Evolutionary conservation across 805 yeast species (phyloP), one percentile per base, ranked within the genome.

Genomic region (Saccharomycopsis babjevae): DNA sequence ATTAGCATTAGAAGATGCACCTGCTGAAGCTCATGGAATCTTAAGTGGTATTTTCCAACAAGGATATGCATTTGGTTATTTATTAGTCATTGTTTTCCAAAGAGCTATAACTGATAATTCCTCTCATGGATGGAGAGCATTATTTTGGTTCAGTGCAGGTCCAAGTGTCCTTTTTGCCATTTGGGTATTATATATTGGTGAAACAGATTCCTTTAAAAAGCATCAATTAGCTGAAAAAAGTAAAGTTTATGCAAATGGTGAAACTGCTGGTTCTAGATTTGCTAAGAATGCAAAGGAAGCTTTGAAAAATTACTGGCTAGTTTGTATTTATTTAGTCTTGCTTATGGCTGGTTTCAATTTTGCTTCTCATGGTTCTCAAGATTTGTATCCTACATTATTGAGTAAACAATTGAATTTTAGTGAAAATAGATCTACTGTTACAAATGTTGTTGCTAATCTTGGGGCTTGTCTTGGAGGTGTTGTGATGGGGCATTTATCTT

Each of bases 301-400:
- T 0, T 56, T 81, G 59, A 76, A 71, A 66, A 69, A 72, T 32
- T 82, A 86, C 69, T 86, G 90, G 90, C 76, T 85, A 57, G 72
- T 82, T 62, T 74, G 82, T 63, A 68, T 80, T 56, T 86, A 84
- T 70, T 71, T 81, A 63, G 79, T 87, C 43, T 67, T 85, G 15
- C 72, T 84, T 69, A 80, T 85, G 85, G 78, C 87, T 25, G 88
- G 86, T 22, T 82, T 84, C 76, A 86, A 85, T 71, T 86, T 85
- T 73, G 78, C 80, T 74, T 79, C 88, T 7, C 92, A 86, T 66
- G 89, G 88, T 1, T 82, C 89, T 5, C 91, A 86, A 72, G 92
- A 86, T 70, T 73, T 86, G 68, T 84, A 79, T 71, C 89, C 90
- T 40, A 83, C 89, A 0, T 74, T 83, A 73, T 73, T 86, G 57